Base-by-base conservation (phyloP, 768 basidiomycete species). In the Mycena floridula region DNA sequence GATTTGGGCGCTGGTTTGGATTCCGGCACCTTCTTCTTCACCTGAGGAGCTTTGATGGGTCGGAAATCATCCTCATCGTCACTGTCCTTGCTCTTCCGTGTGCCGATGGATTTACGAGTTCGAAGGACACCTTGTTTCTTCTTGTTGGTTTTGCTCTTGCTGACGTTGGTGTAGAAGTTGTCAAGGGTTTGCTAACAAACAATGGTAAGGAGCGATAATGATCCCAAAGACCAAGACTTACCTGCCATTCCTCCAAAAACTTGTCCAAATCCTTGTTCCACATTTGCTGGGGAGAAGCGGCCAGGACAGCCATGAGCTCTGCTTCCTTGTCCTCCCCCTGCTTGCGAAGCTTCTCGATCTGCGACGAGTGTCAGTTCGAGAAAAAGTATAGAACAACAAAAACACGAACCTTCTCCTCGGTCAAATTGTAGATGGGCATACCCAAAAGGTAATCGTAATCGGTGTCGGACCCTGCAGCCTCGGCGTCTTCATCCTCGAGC, bases 391-490 rank as follows among this genome's bases (percentile, higher is more conserved):
- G n/a, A 4, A 37, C 3, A 27, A 9, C 40, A 26, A 15, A 36
- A n/a, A 38, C 11, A 48, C 61, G 5, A 43, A 87, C 90, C 81
- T 85, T 94, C 66, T 98, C 95, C 54, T 77, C 83, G 1, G 95
- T 99, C 70, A 99, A 69, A 66, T 85, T 95, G 73, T 81, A 93
- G 57, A 99, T 95, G 1, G 91, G 69, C 95, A 99, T 98, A 13
- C 89, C 82, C 47, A 99, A 68, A 42, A 99, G 65, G 64, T 99
- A 98, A 59, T 99, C 94, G 58, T 73, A 99, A 65, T 97, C 94
- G 23, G 73, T 72, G 4, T 66, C 54, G 9, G 66, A 62, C 32
- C 68, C 72, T 4, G 57, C 67, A 7, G 58, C 57, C 1, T 51
- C 40, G 7, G 52, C 67, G 0, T 62, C 76, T 12, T 69, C 80